Conservation (phyloP, 768 basidiomycete species). For the Clavulina sp. region DNA sequence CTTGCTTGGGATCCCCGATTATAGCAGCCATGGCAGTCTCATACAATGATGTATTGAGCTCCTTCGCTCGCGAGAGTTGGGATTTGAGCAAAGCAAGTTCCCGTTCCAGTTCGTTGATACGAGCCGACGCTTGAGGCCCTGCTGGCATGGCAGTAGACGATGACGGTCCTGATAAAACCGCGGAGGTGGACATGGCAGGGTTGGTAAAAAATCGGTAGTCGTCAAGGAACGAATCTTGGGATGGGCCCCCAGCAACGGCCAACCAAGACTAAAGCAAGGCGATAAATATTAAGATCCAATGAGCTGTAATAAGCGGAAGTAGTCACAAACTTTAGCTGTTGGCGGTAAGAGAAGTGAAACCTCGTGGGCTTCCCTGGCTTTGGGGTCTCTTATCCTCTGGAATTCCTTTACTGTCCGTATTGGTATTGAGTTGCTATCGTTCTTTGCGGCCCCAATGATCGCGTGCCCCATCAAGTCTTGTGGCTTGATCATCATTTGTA, state of each 20-base stretch:
- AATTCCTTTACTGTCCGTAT: slow-evolving; percentile 50
- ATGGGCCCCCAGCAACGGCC: no score
- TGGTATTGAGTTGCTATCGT: slow-evolving; percentile 39
- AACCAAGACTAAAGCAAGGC: no score
- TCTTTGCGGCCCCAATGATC: slow-evolving; percentile 26
- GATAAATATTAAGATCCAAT: no score
- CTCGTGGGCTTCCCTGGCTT: slow-evolving; percentile 51
- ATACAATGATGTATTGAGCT: slow-evolving; percentile 93
- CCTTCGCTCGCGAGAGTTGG: slow-evolving; percentile 67
- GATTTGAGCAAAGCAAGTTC: slow-evolving; percentile 50
- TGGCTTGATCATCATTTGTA: slow-evolving; percentile 62
- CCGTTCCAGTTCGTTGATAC: slow-evolving; percentile 48
- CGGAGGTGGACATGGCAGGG: slow-evolving; percentile 17
- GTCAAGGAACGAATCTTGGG: slow-evolving; percentile 13
- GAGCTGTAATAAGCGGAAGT: background rate
- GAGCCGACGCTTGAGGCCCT: slow-evolving; percentile 26
- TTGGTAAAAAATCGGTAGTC: slow-evolving; percentile 53
- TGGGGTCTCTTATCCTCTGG: slow-evolving; percentile 53
- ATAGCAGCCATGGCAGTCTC: slow-evolving; percentile 56
- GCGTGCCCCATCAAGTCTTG: slow-evolving; percentile 73
- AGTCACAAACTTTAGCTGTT: no score
- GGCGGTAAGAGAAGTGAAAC: slow-evolving; percentile 19
- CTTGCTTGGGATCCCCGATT: no score
- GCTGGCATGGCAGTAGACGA: no score
- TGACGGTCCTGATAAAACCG: no score